A percentile compares a stretch with the other conserved stretches of the same genome.
Evolutionary conservation across 164 flowering plant genomes (phyloP).

Genomic region (Stephania cephalantha): DNA sequence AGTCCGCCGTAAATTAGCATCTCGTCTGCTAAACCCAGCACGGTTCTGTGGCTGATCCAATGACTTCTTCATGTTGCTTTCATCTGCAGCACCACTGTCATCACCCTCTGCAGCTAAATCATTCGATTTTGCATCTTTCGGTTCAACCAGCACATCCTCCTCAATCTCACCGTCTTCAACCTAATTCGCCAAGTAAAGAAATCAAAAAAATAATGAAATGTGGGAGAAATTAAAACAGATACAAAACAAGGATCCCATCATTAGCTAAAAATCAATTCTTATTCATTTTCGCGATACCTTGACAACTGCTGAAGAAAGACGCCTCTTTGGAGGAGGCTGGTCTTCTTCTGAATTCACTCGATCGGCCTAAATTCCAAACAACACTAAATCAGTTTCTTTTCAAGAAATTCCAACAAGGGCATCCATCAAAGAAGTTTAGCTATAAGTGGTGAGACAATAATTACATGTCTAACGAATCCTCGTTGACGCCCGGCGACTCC

Average conservation of each 20-base stretch:
- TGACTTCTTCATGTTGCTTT: constrained; percentile 23
- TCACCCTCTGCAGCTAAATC: constrained; percentile 15
- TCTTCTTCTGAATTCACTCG: constrained; percentile 55
- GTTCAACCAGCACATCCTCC: constrained; percentile 34
- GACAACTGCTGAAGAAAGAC: constrained; percentile 86
- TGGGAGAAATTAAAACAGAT: neutral
- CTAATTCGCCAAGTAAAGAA: constrained; percentile 25
- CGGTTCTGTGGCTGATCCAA: constrained; percentile 22
- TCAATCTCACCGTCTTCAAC: constrained; percentile 71
- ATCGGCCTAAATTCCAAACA: constrained; percentile 40
- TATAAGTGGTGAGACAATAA: neutral
- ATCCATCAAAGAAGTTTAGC: neutral
- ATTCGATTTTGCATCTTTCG: constrained; percentile 23
- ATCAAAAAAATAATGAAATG: neutral
- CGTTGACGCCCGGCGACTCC: constrained; percentile 40
- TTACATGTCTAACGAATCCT: constrained; percentile 58
- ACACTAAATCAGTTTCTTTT: neutral
- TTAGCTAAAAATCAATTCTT: neutral
- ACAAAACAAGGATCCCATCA: neutral
- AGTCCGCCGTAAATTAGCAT: constrained; percentile 31
- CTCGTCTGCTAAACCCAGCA: constrained; percentile 43
- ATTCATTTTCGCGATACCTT: constrained; percentile 37
- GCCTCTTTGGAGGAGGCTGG: constrained; percentile 69
- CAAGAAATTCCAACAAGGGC: neutral
- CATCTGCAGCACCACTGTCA: constrained; percentile 8